Percentiles rank a stretch among this genome's conserved stretches.
Conservation (phyloP, 83 land plant genomes). For the Picea mariana region DNA sequence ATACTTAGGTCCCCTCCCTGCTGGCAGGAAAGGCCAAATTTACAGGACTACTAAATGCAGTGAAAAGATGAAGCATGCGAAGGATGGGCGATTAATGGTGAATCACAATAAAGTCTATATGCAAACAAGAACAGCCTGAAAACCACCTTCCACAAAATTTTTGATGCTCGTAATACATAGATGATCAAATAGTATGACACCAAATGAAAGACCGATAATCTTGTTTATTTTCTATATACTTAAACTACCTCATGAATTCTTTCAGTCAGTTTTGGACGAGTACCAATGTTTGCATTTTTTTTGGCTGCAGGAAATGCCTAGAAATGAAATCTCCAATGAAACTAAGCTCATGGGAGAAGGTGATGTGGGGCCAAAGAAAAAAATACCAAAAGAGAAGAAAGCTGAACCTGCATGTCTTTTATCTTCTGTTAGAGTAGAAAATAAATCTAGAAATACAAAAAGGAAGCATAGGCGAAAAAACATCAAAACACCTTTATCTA, state of each 20-base stretch:
- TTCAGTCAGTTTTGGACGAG: background rate
- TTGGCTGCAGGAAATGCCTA: conserved; percentile 14
- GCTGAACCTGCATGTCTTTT: background rate
- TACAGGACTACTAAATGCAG: too few relatives aligned
- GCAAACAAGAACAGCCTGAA: too few relatives aligned
- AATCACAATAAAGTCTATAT: too few relatives aligned
- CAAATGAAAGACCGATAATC: too few relatives aligned
- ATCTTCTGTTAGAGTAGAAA: conserved; percentile 4
- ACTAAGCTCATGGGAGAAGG: background rate
- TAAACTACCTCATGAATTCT: background rate
- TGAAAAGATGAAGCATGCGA: too few relatives aligned
- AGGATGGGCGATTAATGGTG: too few relatives aligned
- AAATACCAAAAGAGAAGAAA: conserved; percentile 10
- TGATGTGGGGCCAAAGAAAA: background rate
- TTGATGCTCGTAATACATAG: too few relatives aligned
- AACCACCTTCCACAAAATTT: too few relatives aligned
- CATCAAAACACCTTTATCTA: background rate
- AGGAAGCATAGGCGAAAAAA: conserved; percentile 20
- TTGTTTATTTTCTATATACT: background rate
- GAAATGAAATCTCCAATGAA: conserved; percentile 6
- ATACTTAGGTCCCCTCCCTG: too few relatives aligned
- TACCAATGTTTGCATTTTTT: background rate
- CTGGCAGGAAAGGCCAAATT: too few relatives aligned
- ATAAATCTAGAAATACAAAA: conserved; percentile 14
- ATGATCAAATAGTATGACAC: too few relatives aligned